Evolutionary conservation across 108 stramenopile genomes (phyloP), one percentile per base, ranked within the genome.

Genomic region (Seminavis robusta): DNA sequence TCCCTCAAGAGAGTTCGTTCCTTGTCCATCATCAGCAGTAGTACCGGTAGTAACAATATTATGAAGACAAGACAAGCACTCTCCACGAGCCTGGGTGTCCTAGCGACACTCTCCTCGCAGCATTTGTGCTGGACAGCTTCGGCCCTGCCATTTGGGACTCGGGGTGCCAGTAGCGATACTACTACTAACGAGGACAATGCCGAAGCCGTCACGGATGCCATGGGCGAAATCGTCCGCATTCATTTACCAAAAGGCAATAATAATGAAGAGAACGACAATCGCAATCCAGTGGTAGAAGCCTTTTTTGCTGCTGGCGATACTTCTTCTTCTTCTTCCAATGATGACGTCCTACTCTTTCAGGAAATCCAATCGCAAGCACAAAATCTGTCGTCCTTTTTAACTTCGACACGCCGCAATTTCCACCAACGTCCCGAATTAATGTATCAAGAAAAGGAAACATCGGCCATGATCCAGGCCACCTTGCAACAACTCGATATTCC

Each of bases 381-480:
- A 10, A 39, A 53, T 10, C 51, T 82, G 7, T 43, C 65, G n/a
- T 74, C 81, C 36, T 77, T 78, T 42, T 48, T 90, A 8, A 52
- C 75, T 15, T 23, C 59, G 3, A 77, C 79, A 17, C 80, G 89
- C 20, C 67, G 89, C 31, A 33, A 65, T 11, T 50, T 90, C n/a
- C 89, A 90, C 52, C 71, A 68, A 33, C 65, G 79, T 53, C 89
- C 89, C 0, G 89, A 90, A 71, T 61, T 90, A 28, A 80, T 90
- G 85, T 90, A 84, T 48, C 65, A 82, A 54, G 84, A 86, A 66
- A 41, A 65, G 10, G 50, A 68, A 15, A 90, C 89, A 3, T 84
- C 84, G 3, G 66, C 62, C 27, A 69, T 74, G 41, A 36, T 90
- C 20, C 89, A 84, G 53, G 61, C 47, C 9, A 43, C 75, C 20